Base-by-base conservation (phyloP, 192 early-diverging fungal species). In the Podila minutissima region DNA sequence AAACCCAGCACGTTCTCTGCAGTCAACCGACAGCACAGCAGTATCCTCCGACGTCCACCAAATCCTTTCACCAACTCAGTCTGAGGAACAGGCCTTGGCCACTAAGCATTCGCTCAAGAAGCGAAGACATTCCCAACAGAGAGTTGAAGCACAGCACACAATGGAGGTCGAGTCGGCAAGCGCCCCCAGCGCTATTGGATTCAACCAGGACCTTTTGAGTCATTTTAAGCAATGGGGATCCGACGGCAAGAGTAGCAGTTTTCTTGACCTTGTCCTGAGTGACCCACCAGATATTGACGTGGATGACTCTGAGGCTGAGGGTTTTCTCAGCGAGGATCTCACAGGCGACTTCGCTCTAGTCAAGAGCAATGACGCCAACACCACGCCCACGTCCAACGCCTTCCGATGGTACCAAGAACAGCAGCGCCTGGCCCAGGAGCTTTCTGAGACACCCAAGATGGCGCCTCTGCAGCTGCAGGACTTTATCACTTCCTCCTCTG, bases 241-340 rank as follows among this genome's bases (percentile, higher is more conserved):
- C 5, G 76, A 81, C 33, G 64, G 64, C 24, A 73, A 66, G 62
- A 59, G 66, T 6, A 62, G 59, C 5, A 64, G 69, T 35, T 69
- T 81, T 46, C 68, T 72, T 6, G 77, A 81, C 37, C 69, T 81
- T 59, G 71, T 81, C 33, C 46, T 81, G 55, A 81, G 77, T 41
- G 77, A 81, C 20, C 77, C 77, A 22, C 77, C 77, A 37, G 66
- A 81, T 22, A 59, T 65, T 6, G 67, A 69, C 38, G 61, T 73
- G 2, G 77, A 62, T 33, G 71, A 73, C 12, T 24, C 66, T 7
- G 77, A 73, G 32, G 66, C 72, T 10, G 59, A 81, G 11, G 55
- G 57, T 0, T n/a, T 81, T 1, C 46, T 81, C 12, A 73, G 62
- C 6, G 38, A 33, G 10, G 66, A 31, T 17, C 28, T 61, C 29